Base-by-base conservation (phyloP, 306 rosid species). In the Styphnolobium japonicum region DNA sequence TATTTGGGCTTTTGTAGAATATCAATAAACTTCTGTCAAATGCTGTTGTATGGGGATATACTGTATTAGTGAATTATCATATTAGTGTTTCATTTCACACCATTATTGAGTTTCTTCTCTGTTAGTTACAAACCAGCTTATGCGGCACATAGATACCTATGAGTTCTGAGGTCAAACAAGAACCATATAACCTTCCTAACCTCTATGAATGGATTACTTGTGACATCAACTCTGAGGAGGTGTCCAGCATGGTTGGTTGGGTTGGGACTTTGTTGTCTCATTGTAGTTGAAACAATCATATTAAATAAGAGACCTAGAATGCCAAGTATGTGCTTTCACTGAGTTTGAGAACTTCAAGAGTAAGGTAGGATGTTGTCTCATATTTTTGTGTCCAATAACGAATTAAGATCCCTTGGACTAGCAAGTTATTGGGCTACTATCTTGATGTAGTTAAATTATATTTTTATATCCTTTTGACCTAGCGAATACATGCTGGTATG, bases 31-130 rank as follows among this genome's bases (percentile, higher is more conserved):
- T 67, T 67, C 56, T 18, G 16, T 34, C 45, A 78, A 25, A 77
- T 77, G 81, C 71, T 75, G 53, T 65, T 39, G 18, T 40, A 45
- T 53, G 68, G 55, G 82, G 40, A 55, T 55, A 53, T 64, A 27
- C 71, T 78, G 45, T 37, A 49, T 10, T 43, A 31, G 61, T 69
- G 74, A 42, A 66, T 60, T 60, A 12, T 78, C n/a, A n/a, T n/a
- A n/a, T n/a, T 21, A 62, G 16, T 61, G 67, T 61, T 31, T 72
- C 69, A 57, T 67, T 60, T 51, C 39, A 40, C 58, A 25, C 39
- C 72, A 34, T 43, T 25, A 56, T 67, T 67, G 63, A 29, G 19
- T 73, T 64, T 72, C 67, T 61, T 82, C 66, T 61, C 31, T 53
- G 19, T 52, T 69, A 46, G 21, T 69, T 81, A 27, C 31, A 37